Percentiles rank a stretch among this genome's conserved stretches.
These are phyloP conservation scores for Grigorovia transvaalensis DNA, from an alignment of 805 yeast species.

Conservation along the genomic window DNA sequence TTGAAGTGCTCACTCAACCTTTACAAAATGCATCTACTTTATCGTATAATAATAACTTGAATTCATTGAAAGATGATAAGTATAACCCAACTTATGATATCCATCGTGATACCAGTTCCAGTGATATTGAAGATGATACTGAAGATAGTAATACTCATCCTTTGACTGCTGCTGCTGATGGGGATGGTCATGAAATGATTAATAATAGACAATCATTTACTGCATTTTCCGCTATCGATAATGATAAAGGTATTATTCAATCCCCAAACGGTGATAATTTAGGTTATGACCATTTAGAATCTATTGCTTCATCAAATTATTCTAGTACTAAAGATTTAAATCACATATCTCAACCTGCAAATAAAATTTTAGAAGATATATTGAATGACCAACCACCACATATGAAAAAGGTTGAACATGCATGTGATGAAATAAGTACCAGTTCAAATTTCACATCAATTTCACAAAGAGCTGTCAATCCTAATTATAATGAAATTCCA, in stretches of 20 bases:
- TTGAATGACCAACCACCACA: constrained; percentile 6
- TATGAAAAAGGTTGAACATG: constrained; percentile 3
- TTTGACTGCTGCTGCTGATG: neutral
- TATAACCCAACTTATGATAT: neutral
- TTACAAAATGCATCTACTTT: neutral
- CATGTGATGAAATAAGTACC: neutral
- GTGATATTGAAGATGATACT: neutral
- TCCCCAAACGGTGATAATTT: neutral
- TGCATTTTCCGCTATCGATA: constrained; percentile 18
- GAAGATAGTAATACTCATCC: neutral
- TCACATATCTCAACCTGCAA: constrained; percentile 10
- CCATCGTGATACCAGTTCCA: neutral
- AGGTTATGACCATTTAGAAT: constrained; percentile 4
- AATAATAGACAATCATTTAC: constrained; percentile 6
- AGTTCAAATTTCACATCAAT: constrained; percentile 70
- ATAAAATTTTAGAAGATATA: constrained; percentile 18
- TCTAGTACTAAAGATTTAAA: constrained; percentile 10
- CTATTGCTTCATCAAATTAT: constrained; percentile 16
- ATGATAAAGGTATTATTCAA: constrained; percentile 2
- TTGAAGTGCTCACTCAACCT: neutral
- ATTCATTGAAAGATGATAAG: neutral
- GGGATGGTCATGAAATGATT: neutral
- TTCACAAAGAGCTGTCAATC: constrained; percentile 66
- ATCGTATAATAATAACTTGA: neutral
- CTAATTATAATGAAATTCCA: constrained; percentile 20